Evolutionary conservation across 2,329 filamentous ascomycete genomes (phyloP), one percentile per base, ranked within the genome.

Genomic region (Epichloe scottii): DNA sequence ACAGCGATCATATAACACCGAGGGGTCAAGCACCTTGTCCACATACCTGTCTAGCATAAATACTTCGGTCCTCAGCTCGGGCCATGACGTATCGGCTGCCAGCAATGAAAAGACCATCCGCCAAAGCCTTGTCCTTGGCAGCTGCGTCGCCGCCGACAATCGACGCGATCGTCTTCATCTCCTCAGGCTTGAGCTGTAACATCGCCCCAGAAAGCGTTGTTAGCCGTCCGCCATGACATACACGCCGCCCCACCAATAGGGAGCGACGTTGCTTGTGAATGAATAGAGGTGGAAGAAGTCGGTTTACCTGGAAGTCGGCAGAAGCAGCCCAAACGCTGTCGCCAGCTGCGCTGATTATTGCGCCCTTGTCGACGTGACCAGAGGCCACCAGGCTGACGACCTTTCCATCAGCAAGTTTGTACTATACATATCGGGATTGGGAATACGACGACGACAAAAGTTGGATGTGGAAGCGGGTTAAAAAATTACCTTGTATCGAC

Each of bases 21-120:
- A 12, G 21, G 21, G 12, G 2, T 3, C 3, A 8, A 17, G 12
- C 7, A 23, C 26, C 14, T 5, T 42, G 42, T 38, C 52, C 14
- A 50, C 74, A 55, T 74, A 94, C 89, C 80, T 89, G 83, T 79
- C 90, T 89, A 58, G 82, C 87, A 70, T 95, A 95, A 61, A 95
- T 70, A 71, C 81, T 85, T 66, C 85, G 77, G 34, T 86, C 89
- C 55, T 90, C 87, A 49, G 84, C 80, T 65, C 79, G 82, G 66
- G 87, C 77, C 64, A 84, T 75, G 66, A 96, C 78, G 68, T 84
- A 96, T 70, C 87, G 86, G 65, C 84, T 81, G 57, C 85, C 86
- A 46, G 70, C 82, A 60, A 96, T 69, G 71, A 87, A 78, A 63
- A 96, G 67, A 57, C 91, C 91, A 21, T 84, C 82, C 49, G 74